phyloP scores from a whole-genome alignment of 2,329 filamentous ascomycete species.

The Penicillium italicum region DNA sequence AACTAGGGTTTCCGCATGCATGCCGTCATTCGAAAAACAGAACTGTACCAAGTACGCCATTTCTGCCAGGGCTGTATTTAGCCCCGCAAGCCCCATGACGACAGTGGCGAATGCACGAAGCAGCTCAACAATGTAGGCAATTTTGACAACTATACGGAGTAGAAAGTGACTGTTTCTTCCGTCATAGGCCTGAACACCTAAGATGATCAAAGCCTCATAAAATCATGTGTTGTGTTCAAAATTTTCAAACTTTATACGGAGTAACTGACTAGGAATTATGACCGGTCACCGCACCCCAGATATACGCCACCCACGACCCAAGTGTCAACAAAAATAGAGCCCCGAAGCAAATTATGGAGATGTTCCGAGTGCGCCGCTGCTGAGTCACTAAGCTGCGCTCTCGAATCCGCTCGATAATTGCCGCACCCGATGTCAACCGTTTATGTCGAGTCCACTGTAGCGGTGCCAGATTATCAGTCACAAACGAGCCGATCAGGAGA shows the following conservation, averaged over 20 bases:
- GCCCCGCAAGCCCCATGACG: slow-evolving; percentile 1
- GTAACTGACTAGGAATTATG: slow-evolving; percentile 40
- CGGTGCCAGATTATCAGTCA: slow-evolving; percentile 45
- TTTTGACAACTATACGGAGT: neutral
- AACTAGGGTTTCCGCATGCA: neutral
- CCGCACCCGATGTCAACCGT: slow-evolving; percentile 45
- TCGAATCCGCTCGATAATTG: slow-evolving; percentile 44
- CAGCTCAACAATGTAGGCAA: neutral
- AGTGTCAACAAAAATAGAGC: slow-evolving; percentile 47
- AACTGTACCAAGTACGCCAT: neutral
- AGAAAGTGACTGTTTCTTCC: neutral
- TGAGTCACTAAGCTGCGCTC: slow-evolving; percentile 41
- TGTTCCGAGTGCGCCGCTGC: slow-evolving; percentile 38
- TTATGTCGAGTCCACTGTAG: slow-evolving; percentile 59
- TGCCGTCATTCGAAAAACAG: neutral
- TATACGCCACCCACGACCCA: slow-evolving; percentile 52
- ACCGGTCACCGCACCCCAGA: slow-evolving; percentile 58
- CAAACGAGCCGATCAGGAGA: slow-evolving; percentile 41
- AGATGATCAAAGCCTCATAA: neutral
- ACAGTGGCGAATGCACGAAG: slow-evolving; percentile 2
- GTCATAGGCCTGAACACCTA: neutral
- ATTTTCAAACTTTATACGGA: neutral
- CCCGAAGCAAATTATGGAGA: slow-evolving; percentile 46
- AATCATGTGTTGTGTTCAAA: neutral
- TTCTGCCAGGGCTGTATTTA: neutral